Evolutionary conservation across 805 yeast species (phyloP), one percentile per base, ranked within the genome.

Genomic region (Wickerhamiella bombiphila): DNA sequence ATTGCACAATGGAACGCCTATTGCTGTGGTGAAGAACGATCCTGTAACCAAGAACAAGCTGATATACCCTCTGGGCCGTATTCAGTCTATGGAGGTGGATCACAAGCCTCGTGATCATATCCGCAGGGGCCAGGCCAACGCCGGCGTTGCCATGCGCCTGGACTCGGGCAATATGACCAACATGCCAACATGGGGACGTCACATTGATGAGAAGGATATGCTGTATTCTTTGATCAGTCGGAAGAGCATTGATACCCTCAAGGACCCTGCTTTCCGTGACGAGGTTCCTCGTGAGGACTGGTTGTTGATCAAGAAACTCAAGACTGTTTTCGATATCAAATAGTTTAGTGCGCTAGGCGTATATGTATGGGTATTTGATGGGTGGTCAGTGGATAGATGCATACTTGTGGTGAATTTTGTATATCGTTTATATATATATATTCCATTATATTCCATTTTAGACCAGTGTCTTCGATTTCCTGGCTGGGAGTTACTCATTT

Each of bases 141-240:
- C 94, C 20, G 99, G 99, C 72, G 97, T 88, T 46, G 98, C 99
- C 45, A 81, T 91, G 80, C 76, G 98, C 68, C 69, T 91, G 54
- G 98, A 91, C 40, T 79, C 82, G 52, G 54, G 58, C 4, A 86
- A 94, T 47, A 80, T 94, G 32, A 69, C 80, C 41, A 88, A 81
- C 47, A 94, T 85, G 64, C 97, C 98, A 39, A 76, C 82, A 11
- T 91, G 97, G 97, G 99, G 99, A 46, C 82, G 98, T 66, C 99
- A 91, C 57, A 93, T 91, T 50, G 94, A 85, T 59, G 99, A 91
- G 63, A 66, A 73, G 42, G 99, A 91, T 60, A 69, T 72, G 33
- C 66, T 91, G 56, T 91, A 86, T 63, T 88, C 98, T n/a, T 68
- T 80, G 64, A 72, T 91, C 46, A 57, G 91, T 9, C 76, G 98